Evolutionary conservation across 2,329 filamentous ascomycete genomes (phyloP).

Genomic region (Ophiocordyceps camponoti-floridani): DNA sequence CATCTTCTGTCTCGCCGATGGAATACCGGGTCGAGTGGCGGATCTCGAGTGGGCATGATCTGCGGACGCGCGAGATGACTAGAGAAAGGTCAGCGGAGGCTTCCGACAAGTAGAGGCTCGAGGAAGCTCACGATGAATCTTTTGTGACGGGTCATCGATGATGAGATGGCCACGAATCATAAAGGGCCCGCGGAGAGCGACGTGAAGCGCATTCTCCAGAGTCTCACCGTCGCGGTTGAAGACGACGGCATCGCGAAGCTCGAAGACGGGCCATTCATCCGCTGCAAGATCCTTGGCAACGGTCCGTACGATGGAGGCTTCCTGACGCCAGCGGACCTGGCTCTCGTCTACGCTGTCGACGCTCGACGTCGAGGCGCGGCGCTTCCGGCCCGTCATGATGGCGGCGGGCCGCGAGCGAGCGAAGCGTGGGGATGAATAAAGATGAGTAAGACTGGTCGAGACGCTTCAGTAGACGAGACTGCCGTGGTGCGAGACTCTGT

Average conservation of each 20-base stretch:
- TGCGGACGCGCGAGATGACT: constrained; percentile 15
- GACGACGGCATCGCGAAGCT: constrained; percentile 42
- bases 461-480: no score
- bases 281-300: constrained; percentile 11
- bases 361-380: constrained; percentile 25
- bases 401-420: neutral
- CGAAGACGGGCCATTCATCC: constrained; percentile 43
- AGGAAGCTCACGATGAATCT: constrained; percentile 15
- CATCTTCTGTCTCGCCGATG: constrained; percentile 31
- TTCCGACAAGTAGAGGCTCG: neutral
- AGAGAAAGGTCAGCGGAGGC: neutral
- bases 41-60: constrained; percentile 30
- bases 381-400: constrained; percentile 20
- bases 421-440: neutral
- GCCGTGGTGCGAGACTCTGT: no score
- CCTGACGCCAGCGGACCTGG: constrained; percentile 15
- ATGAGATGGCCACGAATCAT: constrained; percentile 41
- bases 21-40: constrained; percentile 29
- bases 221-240: constrained; percentile 31
- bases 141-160: constrained; percentile 23
- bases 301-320: constrained; percentile 15
- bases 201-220: constrained; percentile 42
- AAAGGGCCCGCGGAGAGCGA: constrained; percentile 41
- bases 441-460: no score
- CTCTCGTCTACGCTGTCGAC: constrained; percentile 22